Evolutionary conservation across 2,329 filamentous ascomycete species (phyloP), one percentile per base, ranked within the genome.

Genomic region (Falciphora oryzae): DNA sequence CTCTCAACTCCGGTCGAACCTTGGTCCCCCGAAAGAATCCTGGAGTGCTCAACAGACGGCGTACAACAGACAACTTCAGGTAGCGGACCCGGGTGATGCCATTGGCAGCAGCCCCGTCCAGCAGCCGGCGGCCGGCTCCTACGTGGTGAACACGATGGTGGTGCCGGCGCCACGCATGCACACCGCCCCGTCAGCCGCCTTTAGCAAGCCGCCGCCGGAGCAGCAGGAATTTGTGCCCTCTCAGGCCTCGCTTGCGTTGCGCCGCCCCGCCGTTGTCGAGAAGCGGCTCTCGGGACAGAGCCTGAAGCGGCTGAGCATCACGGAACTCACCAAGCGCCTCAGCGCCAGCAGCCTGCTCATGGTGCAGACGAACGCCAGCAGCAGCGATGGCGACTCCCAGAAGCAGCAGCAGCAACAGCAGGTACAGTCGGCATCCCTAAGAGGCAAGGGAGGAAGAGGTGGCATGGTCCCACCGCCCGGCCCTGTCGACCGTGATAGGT

Each of bases 291-390:
- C 85, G 32, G 77, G 76, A 57, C 82, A 81, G 14, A 85, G 82
- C 71, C 75, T 76, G 60, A 87, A 87, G 76, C 79, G 83, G 66
- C 79, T 86, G 64, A 86, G 83, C 75, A 86, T 88, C 68, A 83
- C 80, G 69, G 85, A 89, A 64, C 61, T 87, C 67, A 83, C 84
- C 60, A 85, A 84, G 72, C 78, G 84, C 67, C 73, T 88, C 64
- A 86, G 82, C 72, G 86, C 84, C 63, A 86, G 83, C 71, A 86
- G 82, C 72, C 75, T 86, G 71, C 76, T 88, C 63, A 77, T 87
- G 59, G 79, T 86, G 64, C 83, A 87, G 75, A 83, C 83, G 66
- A 86, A 86, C 71, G 77, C 78, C 66, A 80, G 79, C 66, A 82
- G 79, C 71, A 82, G 79, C 71, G 75, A 79, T 63, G 75, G 77